Base-by-base conservation (phyloP, 192 early-diverging fungal genomes). In the Coemansia reversa region DNA sequence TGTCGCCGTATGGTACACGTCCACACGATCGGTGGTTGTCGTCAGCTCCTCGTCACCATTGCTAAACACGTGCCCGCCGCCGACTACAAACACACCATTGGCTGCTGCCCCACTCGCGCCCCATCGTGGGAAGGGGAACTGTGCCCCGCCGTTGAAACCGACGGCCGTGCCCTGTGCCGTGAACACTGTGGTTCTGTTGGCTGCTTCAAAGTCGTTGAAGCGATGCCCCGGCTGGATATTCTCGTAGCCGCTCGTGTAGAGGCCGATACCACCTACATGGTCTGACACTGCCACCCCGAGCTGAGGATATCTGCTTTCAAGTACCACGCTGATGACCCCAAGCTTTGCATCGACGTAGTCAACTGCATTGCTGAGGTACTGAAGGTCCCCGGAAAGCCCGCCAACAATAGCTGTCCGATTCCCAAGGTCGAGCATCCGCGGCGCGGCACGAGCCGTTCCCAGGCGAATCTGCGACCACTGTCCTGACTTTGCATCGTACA, bases 201-300 rank as follows among this genome's bases (percentile, higher is more conserved):
- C 75, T 19, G 64, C 35, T 66, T 81, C 51, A 48, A 81, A 81
- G 54, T 81, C 78, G 35, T 81, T 81, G 63, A 81, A 81, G n/a
- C 78, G 57, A 29, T 81, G 66, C 39, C 78, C 78, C 3, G 78
- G 78, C 19, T 59, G 54, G 73, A 69, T 66, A 63, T 81, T 81
- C 61, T 81, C 65, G 55, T 81, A 81, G 14, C 73, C 73, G 1
- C 65, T 33, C 12, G 78, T 72, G 20, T 62, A 69, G 39, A 81
- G 58, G 5, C 78, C 78, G 45, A 62, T 20, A 23, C 73, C 72
- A 18, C 60, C 20, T 25, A 25, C 48, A 12, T 33, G 28, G 63
- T 74, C 78, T 1, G 55, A 28, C 18, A 71, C 50, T 28, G 69
- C 65, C 4, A 81, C 11, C n/a, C 78, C 78, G 23, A 75, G 67